A percentile compares a stretch with the other conserved stretches of the same genome.
phyloP scores from a whole-genome alignment of 2,329 filamentous ascomycete species.

The Alternaria arborescens region DNA sequence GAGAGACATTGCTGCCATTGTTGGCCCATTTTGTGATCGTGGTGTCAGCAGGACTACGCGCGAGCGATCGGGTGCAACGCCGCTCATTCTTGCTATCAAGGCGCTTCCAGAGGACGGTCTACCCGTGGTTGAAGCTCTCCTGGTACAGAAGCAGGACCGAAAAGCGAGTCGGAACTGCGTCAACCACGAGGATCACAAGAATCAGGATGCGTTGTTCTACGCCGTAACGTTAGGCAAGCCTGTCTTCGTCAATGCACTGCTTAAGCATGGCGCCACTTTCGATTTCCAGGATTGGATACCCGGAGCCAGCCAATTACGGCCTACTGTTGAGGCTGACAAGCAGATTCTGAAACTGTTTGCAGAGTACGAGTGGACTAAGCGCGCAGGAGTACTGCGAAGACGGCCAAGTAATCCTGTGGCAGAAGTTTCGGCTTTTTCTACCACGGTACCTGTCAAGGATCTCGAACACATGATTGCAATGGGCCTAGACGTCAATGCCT shows the following conservation, averaged over 20 bases:
- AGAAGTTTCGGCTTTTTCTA: slow-evolving; percentile 23
- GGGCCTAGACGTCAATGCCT: slow-evolving; percentile 35
- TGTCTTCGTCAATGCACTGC: slow-evolving; percentile 35
- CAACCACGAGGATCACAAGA: slow-evolving; percentile 43
- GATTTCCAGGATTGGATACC: slow-evolving; percentile 37
- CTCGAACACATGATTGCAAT: slow-evolving; percentile 34
- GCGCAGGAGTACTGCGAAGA: slow-evolving; percentile 28
- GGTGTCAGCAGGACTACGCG: slow-evolving; percentile 46
- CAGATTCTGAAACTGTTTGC: slow-evolving; percentile 33
- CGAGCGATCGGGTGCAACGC: slow-evolving; percentile 44
- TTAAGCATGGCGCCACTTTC: slow-evolving; percentile 41
- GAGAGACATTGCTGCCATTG: slow-evolving; percentile 37
- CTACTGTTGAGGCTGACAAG: slow-evolving; percentile 21
- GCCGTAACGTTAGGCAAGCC: slow-evolving; percentile 38
- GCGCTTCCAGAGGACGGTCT: slow-evolving; percentile 41
- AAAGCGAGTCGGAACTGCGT: slow-evolving; percentile 39
- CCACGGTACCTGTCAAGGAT: slow-evolving; percentile 30
- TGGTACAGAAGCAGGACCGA: slow-evolving; percentile 28
- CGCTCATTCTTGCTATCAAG: slow-evolving; percentile 45
- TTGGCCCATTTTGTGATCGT: slow-evolving; percentile 38
- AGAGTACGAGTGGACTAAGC: slow-evolving; percentile 39
- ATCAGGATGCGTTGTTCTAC: slow-evolving; percentile 39
- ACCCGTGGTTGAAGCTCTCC: slow-evolving; percentile 36
- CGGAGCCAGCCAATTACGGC: slow-evolving; percentile 17
- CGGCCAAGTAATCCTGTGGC: slow-evolving; percentile 15